Evolutionary conservation across 306 rosid species (phyloP).

Genomic region (Ormosia semicastrata): DNA sequence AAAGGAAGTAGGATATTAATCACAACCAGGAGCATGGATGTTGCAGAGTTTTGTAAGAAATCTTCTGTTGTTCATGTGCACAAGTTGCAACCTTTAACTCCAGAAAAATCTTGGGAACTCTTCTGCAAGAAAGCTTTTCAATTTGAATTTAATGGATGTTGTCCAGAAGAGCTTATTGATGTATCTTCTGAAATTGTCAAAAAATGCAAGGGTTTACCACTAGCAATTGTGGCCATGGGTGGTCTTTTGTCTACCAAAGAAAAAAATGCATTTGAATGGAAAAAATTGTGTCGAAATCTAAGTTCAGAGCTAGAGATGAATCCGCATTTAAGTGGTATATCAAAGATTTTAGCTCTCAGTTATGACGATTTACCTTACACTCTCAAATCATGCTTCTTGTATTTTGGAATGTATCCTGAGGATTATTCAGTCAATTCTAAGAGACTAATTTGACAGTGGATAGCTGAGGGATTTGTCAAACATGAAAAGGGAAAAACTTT

Average conservation of each 20-base stretch:
- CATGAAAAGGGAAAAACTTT: background rate
- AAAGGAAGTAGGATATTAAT: background rate
- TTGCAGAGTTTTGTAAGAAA: background rate
- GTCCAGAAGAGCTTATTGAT: background rate
- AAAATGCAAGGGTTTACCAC: background rate
- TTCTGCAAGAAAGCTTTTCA: background rate
- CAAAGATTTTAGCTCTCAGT: background rate
- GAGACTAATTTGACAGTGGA: background rate
- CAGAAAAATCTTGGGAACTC: background rate
- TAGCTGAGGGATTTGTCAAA: constrained; percentile 4
- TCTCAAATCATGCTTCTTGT: background rate
- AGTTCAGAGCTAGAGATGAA: background rate
- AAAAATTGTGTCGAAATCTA: background rate
- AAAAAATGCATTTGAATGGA: background rate
- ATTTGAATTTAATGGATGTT: background rate
- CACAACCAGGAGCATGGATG: background rate
- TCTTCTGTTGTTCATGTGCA: background rate
- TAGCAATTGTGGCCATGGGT: background rate
- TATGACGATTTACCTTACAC: background rate
- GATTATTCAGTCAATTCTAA: background rate
- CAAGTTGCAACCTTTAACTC: background rate
- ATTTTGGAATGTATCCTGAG: constrained; percentile 5
- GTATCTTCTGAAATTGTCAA: background rate
- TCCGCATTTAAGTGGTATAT: background rate
- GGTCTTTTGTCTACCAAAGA: background rate